Conservation (phyloP, 2,329 filamentous ascomycete species). For the Sporothrix schenckii region DNA sequence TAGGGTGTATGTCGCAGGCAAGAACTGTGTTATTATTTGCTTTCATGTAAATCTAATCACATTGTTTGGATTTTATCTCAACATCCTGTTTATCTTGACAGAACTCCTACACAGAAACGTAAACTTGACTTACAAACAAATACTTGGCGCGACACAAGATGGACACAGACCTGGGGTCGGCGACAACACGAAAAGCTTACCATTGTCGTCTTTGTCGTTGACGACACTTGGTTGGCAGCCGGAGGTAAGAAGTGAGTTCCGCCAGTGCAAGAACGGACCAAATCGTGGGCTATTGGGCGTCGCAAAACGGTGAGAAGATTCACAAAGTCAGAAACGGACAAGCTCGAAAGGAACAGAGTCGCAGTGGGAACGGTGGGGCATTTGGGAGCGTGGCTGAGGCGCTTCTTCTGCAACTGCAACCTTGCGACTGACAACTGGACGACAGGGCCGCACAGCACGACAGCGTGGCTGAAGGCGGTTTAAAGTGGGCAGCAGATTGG, state of each 20-base stretch:
- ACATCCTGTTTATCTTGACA: too few relatives aligned
- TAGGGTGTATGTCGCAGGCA: not conserved
- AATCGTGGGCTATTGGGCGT: not conserved
- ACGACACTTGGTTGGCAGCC: not conserved
- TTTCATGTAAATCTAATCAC: not conserved
- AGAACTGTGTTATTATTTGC: not conserved
- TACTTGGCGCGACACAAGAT: not conserved
- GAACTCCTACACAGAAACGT: too few relatives aligned
- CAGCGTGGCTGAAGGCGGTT: slow-evolving; percentile 4
- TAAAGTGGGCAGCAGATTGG: too few relatives aligned
- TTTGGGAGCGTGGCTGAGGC: slow-evolving; percentile 23
- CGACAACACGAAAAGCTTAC: slow-evolving; percentile 3
- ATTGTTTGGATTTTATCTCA: too few relatives aligned
- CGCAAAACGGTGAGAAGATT: slow-evolving; percentile 11
- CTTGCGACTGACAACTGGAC: not conserved
- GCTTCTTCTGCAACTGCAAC: slow-evolving; percentile 1
- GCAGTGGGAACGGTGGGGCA: slow-evolving; percentile 8
- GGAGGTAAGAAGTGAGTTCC: slow-evolving; percentile 4
- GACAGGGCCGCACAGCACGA: not conserved
- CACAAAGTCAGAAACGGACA: not conserved
- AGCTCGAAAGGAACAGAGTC: not conserved
- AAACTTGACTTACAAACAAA: not conserved
- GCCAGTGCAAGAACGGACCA: not conserved
- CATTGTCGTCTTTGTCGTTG: not conserved
- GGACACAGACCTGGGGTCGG: not conserved